Evolutionary conservation across 2,329 filamentous ascomycete genomes (phyloP).

Genomic region (Scedosporium dehoogii): DNA sequence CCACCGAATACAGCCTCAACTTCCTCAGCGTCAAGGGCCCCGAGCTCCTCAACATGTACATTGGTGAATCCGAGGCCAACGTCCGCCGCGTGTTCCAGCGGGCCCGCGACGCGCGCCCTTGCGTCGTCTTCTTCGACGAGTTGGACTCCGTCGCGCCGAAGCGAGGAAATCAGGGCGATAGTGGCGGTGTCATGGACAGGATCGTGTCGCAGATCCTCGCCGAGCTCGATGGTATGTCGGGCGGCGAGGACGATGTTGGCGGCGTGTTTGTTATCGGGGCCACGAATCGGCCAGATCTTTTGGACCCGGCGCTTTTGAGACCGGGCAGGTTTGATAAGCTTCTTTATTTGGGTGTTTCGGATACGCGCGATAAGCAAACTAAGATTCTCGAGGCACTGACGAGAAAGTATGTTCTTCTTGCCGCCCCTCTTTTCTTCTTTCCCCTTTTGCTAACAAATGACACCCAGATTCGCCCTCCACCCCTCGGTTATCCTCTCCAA

Average conservation of each 20-base stretch:
- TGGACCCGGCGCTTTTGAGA: constrained; percentile 81
- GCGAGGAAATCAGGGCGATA: constrained; percentile 93
- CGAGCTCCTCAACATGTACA: constrained; percentile 91
- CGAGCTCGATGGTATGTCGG: constrained; percentile 95
- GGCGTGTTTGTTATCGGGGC: constrained; percentile 96
- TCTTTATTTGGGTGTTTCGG: constrained; percentile 91
- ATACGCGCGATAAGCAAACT: constrained; percentile 92
- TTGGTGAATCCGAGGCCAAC: constrained; percentile 88
- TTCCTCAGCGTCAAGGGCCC: constrained; percentile 93
- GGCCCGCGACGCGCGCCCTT: constrained; percentile 75
- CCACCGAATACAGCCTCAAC: constrained; percentile 86
- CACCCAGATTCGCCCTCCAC: constrained; percentile 69
- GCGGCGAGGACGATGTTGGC: constrained; percentile 68
- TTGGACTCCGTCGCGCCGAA: constrained; percentile 91
- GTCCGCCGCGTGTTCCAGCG: constrained; percentile 83
- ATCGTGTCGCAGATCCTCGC: constrained; percentile 93
- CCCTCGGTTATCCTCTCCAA: constrained; percentile 65
- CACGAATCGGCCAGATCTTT: constrained; percentile 85
- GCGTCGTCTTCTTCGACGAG: constrained; percentile 90
- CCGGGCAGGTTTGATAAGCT: constrained; percentile 97
- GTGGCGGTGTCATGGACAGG: constrained; percentile 94
- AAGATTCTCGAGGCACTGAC: constrained; percentile 92
- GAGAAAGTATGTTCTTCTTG: constrained; percentile 56
- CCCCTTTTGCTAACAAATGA: constrained; percentile 7
- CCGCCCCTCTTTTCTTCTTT: not conserved